Percentiles rank a stretch among this genome's conserved stretches.
phyloP scores from a whole-genome alignment of 1,284 basidiomycete species.

The Fomitiporia mediterranea region DNA sequence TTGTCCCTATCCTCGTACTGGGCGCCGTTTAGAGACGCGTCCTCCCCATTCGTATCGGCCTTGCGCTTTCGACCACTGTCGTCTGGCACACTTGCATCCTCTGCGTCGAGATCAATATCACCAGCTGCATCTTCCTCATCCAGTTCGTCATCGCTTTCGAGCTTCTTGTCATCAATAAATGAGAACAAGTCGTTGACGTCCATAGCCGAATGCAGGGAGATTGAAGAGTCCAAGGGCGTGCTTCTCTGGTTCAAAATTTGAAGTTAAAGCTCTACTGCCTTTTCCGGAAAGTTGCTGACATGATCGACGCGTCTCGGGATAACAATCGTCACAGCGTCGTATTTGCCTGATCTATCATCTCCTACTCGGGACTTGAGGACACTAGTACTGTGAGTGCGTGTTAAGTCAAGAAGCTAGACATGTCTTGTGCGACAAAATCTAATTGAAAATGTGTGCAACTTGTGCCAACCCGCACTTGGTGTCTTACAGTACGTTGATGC shows the following conservation, averaged over 20 bases:
- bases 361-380: too few species aligned
- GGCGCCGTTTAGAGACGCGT: constrained; percentile 10
- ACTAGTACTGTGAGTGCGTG: too few species aligned
- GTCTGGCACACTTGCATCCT: constrained; percentile 23
- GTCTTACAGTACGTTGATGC: too few species aligned
- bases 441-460: too few species aligned
- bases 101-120: constrained; percentile 19
- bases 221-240: too few species aligned
- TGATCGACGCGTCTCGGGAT: too few species aligned
- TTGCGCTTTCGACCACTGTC: constrained; percentile 14
- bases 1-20: constrained; percentile 19
- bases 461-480: too few species aligned
- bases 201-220: constrained; percentile 22
- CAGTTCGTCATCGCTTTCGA: constrained; percentile 23
- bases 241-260: not conserved
- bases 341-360: too few species aligned
- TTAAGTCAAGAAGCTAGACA: too few species aligned
- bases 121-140: constrained; percentile 20
- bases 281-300: not conserved
- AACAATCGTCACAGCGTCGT: too few species aligned
- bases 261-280: not conserved
- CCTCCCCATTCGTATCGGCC: constrained; percentile 16
- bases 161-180: constrained; percentile 34
- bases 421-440: too few species aligned
- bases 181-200: constrained; percentile 38